Evolutionary conservation across 2,329 filamentous ascomycete species (phyloP).

Genomic region (Trichoderma afroharzianum): DNA sequence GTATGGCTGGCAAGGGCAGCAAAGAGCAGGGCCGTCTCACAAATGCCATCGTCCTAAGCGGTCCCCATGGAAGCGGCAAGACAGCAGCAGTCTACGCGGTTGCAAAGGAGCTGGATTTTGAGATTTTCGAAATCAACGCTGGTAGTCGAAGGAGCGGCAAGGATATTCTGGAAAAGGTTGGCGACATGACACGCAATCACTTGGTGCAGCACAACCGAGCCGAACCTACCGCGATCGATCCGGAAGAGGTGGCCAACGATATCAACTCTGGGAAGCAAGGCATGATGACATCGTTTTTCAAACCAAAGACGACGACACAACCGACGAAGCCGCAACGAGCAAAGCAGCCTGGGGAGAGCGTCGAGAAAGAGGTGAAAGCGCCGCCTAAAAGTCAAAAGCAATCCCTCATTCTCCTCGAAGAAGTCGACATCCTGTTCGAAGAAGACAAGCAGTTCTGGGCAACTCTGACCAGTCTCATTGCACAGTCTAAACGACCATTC

Average conservation of each 20-base stretch:
- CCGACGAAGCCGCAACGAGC: constrained; percentile 25
- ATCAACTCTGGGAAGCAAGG: constrained; percentile 68
- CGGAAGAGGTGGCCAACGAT: constrained; percentile 41
- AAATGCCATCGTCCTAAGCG: constrained; percentile 85
- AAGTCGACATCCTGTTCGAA: constrained; percentile 89
- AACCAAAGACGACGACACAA: constrained; percentile 41
- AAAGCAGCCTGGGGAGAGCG: constrained; percentile 21
- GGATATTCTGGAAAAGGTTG: constrained; percentile 86
- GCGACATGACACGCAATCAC: constrained; percentile 96
- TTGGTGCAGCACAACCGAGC: constrained; percentile 59
- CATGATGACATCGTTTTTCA: constrained; percentile 80
- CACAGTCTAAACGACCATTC: constrained; percentile 84
- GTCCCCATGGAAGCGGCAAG: constrained; percentile 87
- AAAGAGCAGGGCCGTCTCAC: constrained; percentile 50
- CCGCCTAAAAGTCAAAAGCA: constrained; percentile 69
- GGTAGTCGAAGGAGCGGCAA: constrained; percentile 79
- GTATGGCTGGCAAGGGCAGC: constrained; percentile 32
- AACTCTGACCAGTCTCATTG: constrained; percentile 72
- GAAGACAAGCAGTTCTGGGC: constrained; percentile 95
- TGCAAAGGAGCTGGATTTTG: constrained; percentile 86
- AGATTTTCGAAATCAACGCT: constrained; percentile 92
- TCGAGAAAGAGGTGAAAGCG: constrained; percentile 31
- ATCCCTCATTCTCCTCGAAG: constrained; percentile 89
- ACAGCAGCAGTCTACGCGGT: constrained; percentile 89
- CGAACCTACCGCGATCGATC: constrained; percentile 30